Percentiles rank a stretch among this genome's conserved stretches.
These are phyloP conservation scores for Acorus calamus DNA, from an alignment of 106 monocot genomes.

Conservation along the genomic window DNA sequence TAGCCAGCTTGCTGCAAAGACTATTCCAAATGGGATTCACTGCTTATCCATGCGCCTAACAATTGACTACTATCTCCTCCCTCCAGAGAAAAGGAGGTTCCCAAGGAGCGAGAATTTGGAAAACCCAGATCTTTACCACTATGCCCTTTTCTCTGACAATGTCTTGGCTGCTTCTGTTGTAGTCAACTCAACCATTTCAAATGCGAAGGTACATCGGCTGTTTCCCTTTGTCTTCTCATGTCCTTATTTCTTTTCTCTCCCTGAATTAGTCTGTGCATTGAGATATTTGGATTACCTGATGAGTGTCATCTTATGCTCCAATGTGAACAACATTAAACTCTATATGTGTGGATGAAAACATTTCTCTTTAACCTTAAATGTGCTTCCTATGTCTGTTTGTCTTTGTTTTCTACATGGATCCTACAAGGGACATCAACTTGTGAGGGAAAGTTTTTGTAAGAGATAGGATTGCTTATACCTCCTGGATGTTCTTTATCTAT, in stretches of 20 bases:
- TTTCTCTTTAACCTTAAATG: too few relatives aligned
- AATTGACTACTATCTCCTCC: conserved; percentile 52
- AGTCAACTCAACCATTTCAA: conserved; percentile 60
- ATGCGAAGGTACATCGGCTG: conserved; percentile 39
- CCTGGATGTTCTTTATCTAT: too few relatives aligned
- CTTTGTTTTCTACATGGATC: too few relatives aligned
- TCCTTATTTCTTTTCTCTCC: neutral
- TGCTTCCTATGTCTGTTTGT: too few relatives aligned
- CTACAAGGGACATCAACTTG: too few relatives aligned
- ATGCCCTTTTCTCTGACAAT: conserved; percentile 74
- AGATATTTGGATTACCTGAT: too few relatives aligned
- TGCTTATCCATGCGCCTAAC: conserved; percentile 68
- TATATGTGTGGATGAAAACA: too few relatives aligned
- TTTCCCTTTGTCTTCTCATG: neutral
- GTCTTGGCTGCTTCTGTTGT: conserved; percentile 74
- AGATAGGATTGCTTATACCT: too few relatives aligned
- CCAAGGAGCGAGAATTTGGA: conserved; percentile 55
- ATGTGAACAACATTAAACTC: too few relatives aligned
- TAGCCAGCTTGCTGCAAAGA: conserved; percentile 70
- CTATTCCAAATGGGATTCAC: conserved; percentile 63
- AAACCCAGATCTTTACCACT: conserved; percentile 54
- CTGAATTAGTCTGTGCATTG: neutral
- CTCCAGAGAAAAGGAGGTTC: conserved; percentile 43
- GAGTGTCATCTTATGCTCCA: too few relatives aligned
- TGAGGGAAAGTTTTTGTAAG: too few relatives aligned